These are phyloP conservation scores for Arabidopsis suecica DNA, from an alignment of 345 rosid species.

Conservation along the genomic window DNA sequence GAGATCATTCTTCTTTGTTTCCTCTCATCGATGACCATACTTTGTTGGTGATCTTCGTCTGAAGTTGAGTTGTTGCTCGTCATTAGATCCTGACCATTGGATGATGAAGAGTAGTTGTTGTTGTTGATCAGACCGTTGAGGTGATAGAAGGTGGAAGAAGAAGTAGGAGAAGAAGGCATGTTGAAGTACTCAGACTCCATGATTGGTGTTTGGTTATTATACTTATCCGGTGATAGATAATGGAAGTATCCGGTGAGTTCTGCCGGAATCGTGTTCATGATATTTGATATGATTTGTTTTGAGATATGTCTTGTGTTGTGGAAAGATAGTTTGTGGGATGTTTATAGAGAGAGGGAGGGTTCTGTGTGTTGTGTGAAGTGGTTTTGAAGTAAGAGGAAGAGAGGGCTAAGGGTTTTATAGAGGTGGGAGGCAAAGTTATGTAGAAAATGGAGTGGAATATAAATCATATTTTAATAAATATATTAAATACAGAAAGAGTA, in stretches of 20 bases:
- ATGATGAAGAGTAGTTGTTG: conserved; percentile 48
- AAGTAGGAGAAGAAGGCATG: conserved; percentile 48
- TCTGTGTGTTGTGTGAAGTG: conserved; percentile 31
- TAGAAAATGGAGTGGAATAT: conserved; percentile 21
- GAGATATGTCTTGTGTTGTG: conserved; percentile 2
- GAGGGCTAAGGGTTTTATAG: conserved; percentile 58
- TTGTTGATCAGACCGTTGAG: conserved; percentile 51
- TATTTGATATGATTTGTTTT: conserved; percentile 23
- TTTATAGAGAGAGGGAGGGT: conserved; percentile 25
- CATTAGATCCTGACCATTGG: conserved; percentile 47
- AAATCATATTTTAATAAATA: conserved; percentile 16
- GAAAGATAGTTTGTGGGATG: neutral
- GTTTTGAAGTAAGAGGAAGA: conserved; percentile 45
- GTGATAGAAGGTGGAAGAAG: conserved; percentile 45
- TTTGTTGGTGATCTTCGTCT: conserved; percentile 72
- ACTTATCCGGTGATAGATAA: conserved; percentile 52
- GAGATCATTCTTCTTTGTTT: conserved; percentile 94
- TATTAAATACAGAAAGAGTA: conserved; percentile 14
- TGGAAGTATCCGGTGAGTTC: conserved; percentile 60
- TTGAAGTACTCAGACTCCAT: conserved; percentile 49
- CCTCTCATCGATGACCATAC: conserved; percentile 75
- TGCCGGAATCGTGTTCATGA: conserved; percentile 58
- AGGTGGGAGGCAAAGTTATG: conserved; percentile 24
- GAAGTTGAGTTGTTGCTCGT: conserved; percentile 83
- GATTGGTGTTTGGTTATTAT: conserved; percentile 32